Evolutionary conservation across 2,329 filamentous ascomycete species (phyloP).

Genomic region (Alternaria sp.): DNA sequence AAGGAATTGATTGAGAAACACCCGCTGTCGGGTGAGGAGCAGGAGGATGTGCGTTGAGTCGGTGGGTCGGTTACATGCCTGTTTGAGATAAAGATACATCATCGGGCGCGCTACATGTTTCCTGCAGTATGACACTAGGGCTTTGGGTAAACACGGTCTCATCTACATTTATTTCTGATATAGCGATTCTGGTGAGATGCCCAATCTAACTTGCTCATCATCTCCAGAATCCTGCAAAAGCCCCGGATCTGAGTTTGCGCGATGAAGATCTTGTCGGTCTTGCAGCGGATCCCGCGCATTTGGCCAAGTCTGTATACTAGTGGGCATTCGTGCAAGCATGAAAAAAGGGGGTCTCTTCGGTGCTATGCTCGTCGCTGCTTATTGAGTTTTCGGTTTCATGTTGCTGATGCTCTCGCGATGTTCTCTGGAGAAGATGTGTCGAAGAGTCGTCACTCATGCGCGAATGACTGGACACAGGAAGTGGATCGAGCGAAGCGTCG

Average conservation of each 20-base stretch:
- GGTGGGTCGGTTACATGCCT: no score
- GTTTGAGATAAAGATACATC: no score
- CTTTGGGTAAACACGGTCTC: neutral
- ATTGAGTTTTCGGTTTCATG: neutral
- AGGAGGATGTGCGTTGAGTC: neutral
- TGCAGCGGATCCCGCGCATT: neutral
- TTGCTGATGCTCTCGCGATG: neutral
- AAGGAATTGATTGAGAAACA: neutral
- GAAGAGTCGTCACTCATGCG: neutral
- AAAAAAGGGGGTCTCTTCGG: neutral
- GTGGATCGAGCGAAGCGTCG: neutral
- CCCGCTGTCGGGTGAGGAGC: neutral
- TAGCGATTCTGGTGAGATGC: neutral
- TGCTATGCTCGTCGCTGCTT: neutral
- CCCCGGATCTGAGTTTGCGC: neutral
- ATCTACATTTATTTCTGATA: neutral
- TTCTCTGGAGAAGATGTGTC: neutral
- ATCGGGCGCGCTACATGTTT: no score
- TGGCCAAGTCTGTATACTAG: neutral
- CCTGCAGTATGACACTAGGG: no score
- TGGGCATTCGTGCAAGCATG: neutral
- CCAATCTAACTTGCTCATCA: neutral
- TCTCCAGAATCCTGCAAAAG: neutral
- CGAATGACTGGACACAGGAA: neutral
- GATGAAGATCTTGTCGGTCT: neutral